phyloP scores from a whole-genome alignment of 805 yeast species.

The Pichia eremophila region DNA sequence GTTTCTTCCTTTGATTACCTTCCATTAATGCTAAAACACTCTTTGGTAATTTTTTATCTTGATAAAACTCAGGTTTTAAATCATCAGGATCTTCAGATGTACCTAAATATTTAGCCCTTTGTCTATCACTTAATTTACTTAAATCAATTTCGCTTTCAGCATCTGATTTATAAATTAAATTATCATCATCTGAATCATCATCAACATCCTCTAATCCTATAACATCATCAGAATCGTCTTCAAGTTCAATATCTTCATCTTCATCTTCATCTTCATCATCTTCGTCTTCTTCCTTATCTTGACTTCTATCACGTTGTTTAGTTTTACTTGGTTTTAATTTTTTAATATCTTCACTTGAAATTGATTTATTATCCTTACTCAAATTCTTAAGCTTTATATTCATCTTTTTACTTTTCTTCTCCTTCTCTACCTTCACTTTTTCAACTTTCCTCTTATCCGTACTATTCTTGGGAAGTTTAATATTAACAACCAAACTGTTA shows the following conservation, averaged over 20 bases:
- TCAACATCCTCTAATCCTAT: slow-evolving; percentile 7
- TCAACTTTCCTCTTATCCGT: neutral
- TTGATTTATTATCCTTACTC: no score
- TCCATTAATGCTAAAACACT: slow-evolving; percentile 29
- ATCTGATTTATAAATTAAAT: slow-evolving; percentile 20
- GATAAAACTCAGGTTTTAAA: neutral
- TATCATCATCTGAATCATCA: slow-evolving; percentile 4
- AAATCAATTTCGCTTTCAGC: slow-evolving; percentile 17
- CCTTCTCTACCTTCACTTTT: neutral
- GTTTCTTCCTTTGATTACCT: slow-evolving; percentile 38
- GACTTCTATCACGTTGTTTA: neutral
- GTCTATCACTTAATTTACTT: slow-evolving; percentile 44
- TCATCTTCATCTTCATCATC: slow-evolving; percentile 4
- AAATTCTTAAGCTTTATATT: neutral
- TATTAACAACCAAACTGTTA: neutral
- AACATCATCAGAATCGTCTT: slow-evolving; percentile 4
- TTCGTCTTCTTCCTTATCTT: neutral
- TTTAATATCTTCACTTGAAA: neutral
- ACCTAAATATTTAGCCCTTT: slow-evolving; percentile 36
- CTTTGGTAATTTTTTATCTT: slow-evolving; percentile 12
- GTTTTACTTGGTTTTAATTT: neutral
- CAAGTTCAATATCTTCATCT: slow-evolving; percentile 1
- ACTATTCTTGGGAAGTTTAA: neutral
- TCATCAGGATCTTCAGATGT: slow-evolving; percentile 18
- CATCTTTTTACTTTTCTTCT: no score